A percentile compares a stretch with the other conserved stretches of the same genome.
Conservation (phyloP, 176 grass and related monocot species). For the Thalia dealbata region DNA sequence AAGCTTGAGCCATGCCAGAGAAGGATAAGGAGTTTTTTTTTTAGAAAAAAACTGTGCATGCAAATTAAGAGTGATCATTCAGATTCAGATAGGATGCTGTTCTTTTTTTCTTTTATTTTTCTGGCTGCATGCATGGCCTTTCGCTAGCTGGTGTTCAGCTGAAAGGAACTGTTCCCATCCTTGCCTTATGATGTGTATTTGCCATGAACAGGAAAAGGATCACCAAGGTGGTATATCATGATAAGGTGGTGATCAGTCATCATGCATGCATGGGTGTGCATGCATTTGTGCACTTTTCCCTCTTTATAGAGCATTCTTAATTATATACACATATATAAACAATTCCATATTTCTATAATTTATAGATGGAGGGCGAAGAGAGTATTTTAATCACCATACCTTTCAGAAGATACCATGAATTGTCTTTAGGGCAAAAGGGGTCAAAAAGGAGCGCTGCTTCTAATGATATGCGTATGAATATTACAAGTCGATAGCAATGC, state of each 20-base stretch:
- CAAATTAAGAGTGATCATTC: no score
- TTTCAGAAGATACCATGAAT: no score
- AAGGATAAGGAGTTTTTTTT: neutral
- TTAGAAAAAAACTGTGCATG: no score
- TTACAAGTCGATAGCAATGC: no score
- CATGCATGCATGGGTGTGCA: neutral
- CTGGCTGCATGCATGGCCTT: neutral
- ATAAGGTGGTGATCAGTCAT: neutral
- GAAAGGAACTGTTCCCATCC: neutral
- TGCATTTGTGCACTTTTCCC: neutral
- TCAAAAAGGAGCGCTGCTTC: no score
- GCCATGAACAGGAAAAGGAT: no score
- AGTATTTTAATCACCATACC: no score
- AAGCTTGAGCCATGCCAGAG: neutral
- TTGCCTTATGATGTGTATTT: neutral
- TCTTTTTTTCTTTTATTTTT: neutral
- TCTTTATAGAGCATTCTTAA: neutral
- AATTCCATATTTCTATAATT: neutral
- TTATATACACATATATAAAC: neutral
- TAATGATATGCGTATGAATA: no score
- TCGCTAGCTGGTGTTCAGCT: neutral
- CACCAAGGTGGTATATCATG: neutral
- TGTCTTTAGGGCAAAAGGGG: no score
- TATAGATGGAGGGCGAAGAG: neutral
- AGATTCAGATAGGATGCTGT: neutral